Conservation (phyloP, 352 stramenopile genomes). For the Phytopythium chamaehyphon region DNA sequence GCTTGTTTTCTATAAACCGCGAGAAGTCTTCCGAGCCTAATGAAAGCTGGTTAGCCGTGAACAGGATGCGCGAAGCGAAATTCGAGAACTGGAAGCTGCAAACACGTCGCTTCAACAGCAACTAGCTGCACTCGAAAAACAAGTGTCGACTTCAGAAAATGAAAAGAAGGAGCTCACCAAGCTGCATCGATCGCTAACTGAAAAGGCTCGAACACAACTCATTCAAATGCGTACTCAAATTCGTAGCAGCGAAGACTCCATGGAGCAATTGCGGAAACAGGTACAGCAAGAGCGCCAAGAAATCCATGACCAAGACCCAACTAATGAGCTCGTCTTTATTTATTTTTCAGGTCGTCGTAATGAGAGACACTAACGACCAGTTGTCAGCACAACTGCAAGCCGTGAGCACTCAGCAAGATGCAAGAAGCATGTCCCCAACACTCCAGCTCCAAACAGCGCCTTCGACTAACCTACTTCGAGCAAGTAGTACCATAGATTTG, state of each 20-base stretch:
- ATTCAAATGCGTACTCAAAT: slow-evolving; percentile 9
- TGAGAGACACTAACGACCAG: slow-evolving; percentile 4
- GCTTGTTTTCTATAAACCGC: too few species aligned
- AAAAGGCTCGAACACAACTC: slow-evolving; percentile 27
- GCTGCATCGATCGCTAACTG: slow-evolving; percentile 31
- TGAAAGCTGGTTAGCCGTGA: slow-evolving; percentile 18
- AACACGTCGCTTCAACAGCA: slow-evolving; percentile 21
- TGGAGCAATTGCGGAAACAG: slow-evolving; percentile 1
- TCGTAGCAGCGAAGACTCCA: not conserved
- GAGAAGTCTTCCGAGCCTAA: not conserved
- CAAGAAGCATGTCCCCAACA: too few species aligned
- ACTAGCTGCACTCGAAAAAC: slow-evolving; percentile 17
- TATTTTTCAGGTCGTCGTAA: not conserved
- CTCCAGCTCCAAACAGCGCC: not conserved
- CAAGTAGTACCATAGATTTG: not conserved
- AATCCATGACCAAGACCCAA: not conserved
- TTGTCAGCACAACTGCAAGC: not conserved
- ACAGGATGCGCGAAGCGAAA: slow-evolving; percentile 24
- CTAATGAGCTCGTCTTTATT: not conserved
- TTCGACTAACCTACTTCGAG: not conserved
- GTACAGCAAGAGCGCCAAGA: not conserved
- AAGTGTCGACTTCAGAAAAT: slow-evolving; percentile 25
- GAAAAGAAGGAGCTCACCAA: slow-evolving; percentile 20
- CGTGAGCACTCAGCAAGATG: not conserved
- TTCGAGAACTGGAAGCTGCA: slow-evolving; percentile 28